A percentile compares a stretch with the other conserved stretches of the same genome.
Evolutionary conservation across 345 rosid genomes (phyloP).

Genomic region (Orychophragmus violaceus): DNA sequence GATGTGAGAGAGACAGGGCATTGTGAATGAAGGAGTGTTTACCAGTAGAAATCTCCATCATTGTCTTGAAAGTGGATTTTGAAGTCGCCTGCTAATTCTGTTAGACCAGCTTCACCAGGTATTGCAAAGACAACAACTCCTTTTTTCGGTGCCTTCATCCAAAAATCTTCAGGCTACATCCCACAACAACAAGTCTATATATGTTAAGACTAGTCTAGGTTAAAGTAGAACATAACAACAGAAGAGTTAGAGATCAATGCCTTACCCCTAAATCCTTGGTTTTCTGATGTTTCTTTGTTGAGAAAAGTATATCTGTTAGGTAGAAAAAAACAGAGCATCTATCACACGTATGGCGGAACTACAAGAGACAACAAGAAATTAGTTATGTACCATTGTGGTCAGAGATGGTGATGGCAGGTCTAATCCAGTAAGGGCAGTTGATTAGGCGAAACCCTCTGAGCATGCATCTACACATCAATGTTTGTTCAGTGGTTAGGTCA

Average conservation of each 20-base stretch:
- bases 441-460: constrained; percentile 89
- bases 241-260: background rate
- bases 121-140: constrained; percentile 85
- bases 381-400: constrained; percentile 64
- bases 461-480: constrained; percentile 67
- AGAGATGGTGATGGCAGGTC: constrained; percentile 77
- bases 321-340: constrained; percentile 11
- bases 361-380: background rate
- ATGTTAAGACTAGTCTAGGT: background rate
- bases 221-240: background rate
- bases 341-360: no score
- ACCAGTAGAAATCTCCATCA: constrained; percentile 95
- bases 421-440: constrained; percentile 89
- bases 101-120: constrained; percentile 91
- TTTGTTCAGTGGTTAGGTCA: background rate
- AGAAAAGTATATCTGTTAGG: constrained; percentile 63
- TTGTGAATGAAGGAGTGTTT: constrained; percentile 10
- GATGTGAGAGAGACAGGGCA: no score
- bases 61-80: constrained; percentile 85
- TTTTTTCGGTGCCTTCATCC: constrained; percentile 85
- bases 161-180: constrained; percentile 85
- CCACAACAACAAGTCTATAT: background rate
- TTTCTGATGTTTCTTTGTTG: constrained; percentile 71
- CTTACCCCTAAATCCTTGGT: constrained; percentile 78
- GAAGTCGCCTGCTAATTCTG: constrained; percentile 76